Percentiles rank a stretch among this genome's conserved stretches.
Evolutionary conservation across 495 filamentous ascomycete genomes (phyloP).

Genomic region (Penicillium coffeae): DNA sequence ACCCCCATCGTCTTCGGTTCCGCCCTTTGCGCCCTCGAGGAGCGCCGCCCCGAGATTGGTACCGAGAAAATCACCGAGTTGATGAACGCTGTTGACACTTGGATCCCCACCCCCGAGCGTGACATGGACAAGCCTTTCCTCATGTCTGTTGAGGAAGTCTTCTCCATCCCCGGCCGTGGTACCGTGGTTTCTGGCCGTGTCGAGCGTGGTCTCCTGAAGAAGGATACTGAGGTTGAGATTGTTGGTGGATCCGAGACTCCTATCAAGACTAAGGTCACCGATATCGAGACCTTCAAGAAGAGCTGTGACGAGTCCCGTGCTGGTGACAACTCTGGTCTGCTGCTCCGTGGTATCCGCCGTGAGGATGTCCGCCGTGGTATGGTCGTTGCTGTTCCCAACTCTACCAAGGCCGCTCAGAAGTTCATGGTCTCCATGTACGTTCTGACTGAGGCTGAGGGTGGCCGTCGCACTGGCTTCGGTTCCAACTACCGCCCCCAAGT

Average conservation of each 20-base stretch:
- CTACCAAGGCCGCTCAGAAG: conserved; percentile 74
- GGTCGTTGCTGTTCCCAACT: conserved; percentile 78
- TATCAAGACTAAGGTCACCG: conserved; percentile 98
- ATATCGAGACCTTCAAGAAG: conserved; percentile 99
- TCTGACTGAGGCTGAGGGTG: conserved; percentile 94
- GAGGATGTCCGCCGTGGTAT: conserved; percentile 93
- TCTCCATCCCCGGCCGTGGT: conserved; percentile 95
- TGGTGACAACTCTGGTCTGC: conserved; percentile 96
- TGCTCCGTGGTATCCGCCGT: conserved; percentile 89
- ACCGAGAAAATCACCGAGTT: conserved; percentile 80
- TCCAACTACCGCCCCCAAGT: conserved; percentile 94
- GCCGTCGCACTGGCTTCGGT: conserved; percentile 88
- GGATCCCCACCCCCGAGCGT: conserved; percentile 93
- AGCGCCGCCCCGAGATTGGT: conserved; percentile 82
- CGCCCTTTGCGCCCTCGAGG: conserved; percentile 91
- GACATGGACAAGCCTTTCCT: conserved; percentile 95
- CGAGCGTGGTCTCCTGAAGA: conserved; percentile 90
- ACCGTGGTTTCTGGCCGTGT: conserved; percentile 96
- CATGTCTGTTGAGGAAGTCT: conserved; percentile 97
- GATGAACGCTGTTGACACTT: conserved; percentile 83
- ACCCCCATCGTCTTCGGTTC: conserved; percentile 96
- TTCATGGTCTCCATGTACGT: conserved; percentile 96
- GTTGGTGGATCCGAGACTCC: conserved; percentile 69
- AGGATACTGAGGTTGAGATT: conserved; percentile 88
- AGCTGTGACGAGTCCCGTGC: conserved; percentile 89